Base-by-base conservation (phyloP, 345 rosid genomes). In the Kernera saxatilis region DNA sequence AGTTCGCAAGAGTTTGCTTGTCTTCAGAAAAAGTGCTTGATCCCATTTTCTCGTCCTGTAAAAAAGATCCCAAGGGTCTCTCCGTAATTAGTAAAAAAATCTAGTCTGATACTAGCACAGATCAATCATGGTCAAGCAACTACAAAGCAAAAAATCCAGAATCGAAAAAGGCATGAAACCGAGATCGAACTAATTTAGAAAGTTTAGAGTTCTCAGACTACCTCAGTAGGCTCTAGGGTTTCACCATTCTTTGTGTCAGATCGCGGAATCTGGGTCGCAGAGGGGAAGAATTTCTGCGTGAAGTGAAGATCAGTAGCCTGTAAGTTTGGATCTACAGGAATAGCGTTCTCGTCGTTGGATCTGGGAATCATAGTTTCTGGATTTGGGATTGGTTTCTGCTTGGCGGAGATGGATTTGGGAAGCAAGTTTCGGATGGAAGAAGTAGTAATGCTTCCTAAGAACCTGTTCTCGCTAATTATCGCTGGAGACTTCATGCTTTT, bases 361-460 rank as follows among this genome's bases (percentile, higher is more conserved):
- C 81, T 82, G 57, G 67, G 36, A 33, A 27, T 18, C 56, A 77
- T 46, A 64, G 19, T 72, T 26, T 56, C 43, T 36, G 57, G 65
- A 9, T 57, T 44, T 35, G 15, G 74, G 50, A 48, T 30, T 10
- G 71, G 55, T 57, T 75, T 89, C 27, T 67, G 78, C 78, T 81
- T 85, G 7, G 81, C 54, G 18, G 89, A 83, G 56, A 86, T 77
- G 56, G 95, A 88, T 80, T 73, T 84, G 7, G 96, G 84, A 45
- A 93, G 90, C 55, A 90, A 57, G 76, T 72, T 86, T 21, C 97
- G 68, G 6, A 93, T 50, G 0, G 98, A 86, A 6, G 94, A 83
- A 21, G 81, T 56, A 4, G 94, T 82, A 17, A 84, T 27, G 81
- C 63, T 77, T 13, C 85, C 83, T 23, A 81, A 62, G 79, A 83